A percentile compares a stretch with the other conserved stretches of the same genome.
These are phyloP conservation scores for Chlorella vulgaris DNA, from an alignment of 139 green algal genomes.

Conservation along the genomic window DNA sequence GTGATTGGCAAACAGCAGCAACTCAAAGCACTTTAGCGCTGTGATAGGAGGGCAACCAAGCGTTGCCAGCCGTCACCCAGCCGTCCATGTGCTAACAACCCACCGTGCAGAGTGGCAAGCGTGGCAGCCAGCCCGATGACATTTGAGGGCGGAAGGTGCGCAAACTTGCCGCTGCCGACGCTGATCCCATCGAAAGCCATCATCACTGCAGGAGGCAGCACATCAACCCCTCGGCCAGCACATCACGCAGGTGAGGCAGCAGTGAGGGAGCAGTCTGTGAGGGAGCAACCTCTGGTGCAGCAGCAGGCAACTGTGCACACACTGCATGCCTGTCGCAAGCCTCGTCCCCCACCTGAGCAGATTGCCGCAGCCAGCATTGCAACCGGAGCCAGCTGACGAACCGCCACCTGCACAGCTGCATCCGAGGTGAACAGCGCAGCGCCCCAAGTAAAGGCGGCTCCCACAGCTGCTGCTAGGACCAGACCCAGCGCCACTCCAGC, in stretches of 20 bases:
- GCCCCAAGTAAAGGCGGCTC: conserved; percentile 28
- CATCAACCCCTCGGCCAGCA: too few relatives aligned
- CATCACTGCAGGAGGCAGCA: conserved; percentile 31
- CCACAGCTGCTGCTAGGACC: conserved; percentile 33
- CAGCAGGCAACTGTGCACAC: too few relatives aligned
- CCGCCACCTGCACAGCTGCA: conserved; percentile 24
- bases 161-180: conserved; percentile 51
- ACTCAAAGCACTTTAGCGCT: neutral
- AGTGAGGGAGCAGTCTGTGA: too few relatives aligned
- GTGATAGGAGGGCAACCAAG: neutral
- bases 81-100: neutral
- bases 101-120: conserved; percentile 25
- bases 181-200: conserved; percentile 68
- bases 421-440: conserved; percentile 56
- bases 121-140: conserved; percentile 37
- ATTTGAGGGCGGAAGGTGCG: conserved; percentile 52
- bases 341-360: conserved; percentile 40
- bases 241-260: too few relatives aligned
- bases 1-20: neutral
- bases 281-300: too few relatives aligned
- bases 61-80: too few relatives aligned
- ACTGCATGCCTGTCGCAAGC: too few relatives aligned
- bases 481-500: conserved; percentile 36
- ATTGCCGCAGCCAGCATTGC: conserved; percentile 40
- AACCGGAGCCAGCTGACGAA: conserved; percentile 33